Base-by-base conservation (phyloP, 164 flowering plant species). In the Hamamelis virginiana region DNA sequence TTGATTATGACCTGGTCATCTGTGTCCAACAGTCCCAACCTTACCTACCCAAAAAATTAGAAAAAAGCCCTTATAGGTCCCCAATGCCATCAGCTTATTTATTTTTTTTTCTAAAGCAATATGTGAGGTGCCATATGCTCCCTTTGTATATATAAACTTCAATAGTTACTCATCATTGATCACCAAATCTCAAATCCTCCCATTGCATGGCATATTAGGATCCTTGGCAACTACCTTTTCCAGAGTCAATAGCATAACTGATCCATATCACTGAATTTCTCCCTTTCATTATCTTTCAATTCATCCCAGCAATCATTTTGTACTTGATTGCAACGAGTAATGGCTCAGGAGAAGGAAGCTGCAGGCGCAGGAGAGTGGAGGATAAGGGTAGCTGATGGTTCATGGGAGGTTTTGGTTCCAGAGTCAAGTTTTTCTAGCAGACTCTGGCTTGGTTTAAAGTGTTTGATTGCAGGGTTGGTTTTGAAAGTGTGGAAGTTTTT, bases 291-390 rank as follows among this genome's bases (percentile, higher is more conserved):
- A n/a, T n/a, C n/a, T n/a, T 59, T 23, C 44, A 57, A 62, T 22
- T 55, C 27, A 51, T 45, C 59, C 57, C 22, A 63, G 57, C 52
- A 33, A 33, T 27, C 59, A 18, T 16, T 55, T 25, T 27, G 13
- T 18, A 14, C 45, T 33, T 27, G 9, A 9, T 18, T 16, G n/a
- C 28, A 25, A 59, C 63, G 43, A 59, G 55, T 66, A 4, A 82
- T 85, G 86, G 85, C 62, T 65, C 53, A 62, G 8, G 45, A 65
- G 64, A 80, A 71, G 70, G 78, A 68, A 43, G 19, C 21, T 1
- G 21, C 74, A 0, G 66, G 71, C 41, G 78, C 74, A 62, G 58
- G 83, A 53, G 90, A 87, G 65, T 87, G 91, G 90, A 82, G 85
- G 73, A 69, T 85, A 66, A 72, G 64, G 22, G 53, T 79, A 55